Base-by-base conservation (phyloP, 1,284 basidiomycete species). In the Apiotrichum brassicae region DNA sequence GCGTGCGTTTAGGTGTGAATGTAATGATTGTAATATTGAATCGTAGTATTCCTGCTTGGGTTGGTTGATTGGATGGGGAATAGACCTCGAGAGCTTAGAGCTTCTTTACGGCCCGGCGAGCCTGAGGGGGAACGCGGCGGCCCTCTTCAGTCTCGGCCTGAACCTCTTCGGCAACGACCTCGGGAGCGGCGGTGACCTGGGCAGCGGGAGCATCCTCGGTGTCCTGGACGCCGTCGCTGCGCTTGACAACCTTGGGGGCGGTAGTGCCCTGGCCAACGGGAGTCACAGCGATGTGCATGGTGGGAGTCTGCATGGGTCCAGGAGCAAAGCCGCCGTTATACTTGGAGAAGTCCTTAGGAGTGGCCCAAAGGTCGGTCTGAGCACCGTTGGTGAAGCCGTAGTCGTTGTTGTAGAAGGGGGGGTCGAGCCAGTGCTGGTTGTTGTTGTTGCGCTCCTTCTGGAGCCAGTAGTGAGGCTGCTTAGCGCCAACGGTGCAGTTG, bases 401-500 rank as follows among this genome's bases (percentile, higher is more conserved):
- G 16, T 62, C 63, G 28, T 49, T 60, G 53, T 75, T 62, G 58
- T 61, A 65, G 44, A 48, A 59, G 4, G 61, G 64, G 3, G 60
- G 60, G 23, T 48, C 49, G 37, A 37, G 46, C 28, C 5, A 19
- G 36, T 49, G 22, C 38, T 56, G 50, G 65, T 82, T 82, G 56
- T 84, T 82, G 63, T 48, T 82, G 62, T 81, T 74, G n/a, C 54
- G 43, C 44, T 51, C 46, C 8, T 28, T 23, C 32, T 49, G 47
- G 23, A 39, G 35, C 48, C 48, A 54, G 37, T 40, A 24, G 38
- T 40, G 36, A 12, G 43, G 43, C 38, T 43, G 43, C 38, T 52
- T 47, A 30, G 64, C 51, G n/a, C 62, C 63, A 25, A 62, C 59
- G 34, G 69, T 57, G 47, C 70, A 72, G 51, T 70, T 69, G 46